phyloP scores from a whole-genome alignment of 2,329 filamentous ascomycete species.

The Rutstroemia sydowiana region DNA sequence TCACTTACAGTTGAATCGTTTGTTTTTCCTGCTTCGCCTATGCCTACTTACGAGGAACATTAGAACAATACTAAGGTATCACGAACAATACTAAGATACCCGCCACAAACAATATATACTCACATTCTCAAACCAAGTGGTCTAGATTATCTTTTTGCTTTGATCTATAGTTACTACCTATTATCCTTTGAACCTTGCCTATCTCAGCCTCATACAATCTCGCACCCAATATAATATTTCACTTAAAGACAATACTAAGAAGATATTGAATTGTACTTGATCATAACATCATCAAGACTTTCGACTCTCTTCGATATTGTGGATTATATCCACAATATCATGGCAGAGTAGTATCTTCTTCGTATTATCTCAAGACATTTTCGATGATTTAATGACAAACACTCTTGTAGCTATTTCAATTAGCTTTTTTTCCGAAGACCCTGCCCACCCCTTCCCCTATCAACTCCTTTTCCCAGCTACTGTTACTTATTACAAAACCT shows the following conservation, averaged over 20 bases:
- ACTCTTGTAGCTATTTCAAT: neutral
- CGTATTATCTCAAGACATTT: constrained; percentile 3
- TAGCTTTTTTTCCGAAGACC: no score
- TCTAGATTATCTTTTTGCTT: neutral
- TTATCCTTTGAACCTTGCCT: neutral
- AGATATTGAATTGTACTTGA: constrained; percentile 1
- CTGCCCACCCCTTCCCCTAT: neutral
- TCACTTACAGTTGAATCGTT: no score
- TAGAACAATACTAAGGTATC: constrained; percentile 7
- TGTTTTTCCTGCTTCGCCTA: constrained; percentile 4
- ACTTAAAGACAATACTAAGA: constrained; percentile 7
- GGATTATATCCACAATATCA: neutral
- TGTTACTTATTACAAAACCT: neutral
- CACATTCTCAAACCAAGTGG: neutral
- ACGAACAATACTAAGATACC: constrained; percentile 7
- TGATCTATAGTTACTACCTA: neutral
- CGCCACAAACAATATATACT: neutral
- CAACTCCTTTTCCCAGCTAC: neutral
- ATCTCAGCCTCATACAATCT: no score
- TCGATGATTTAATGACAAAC: neutral
- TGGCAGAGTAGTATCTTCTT: neutral
- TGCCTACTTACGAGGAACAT: no score
- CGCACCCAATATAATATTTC: neutral
- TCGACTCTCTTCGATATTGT: neutral
- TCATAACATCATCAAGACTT: neutral